Evolutionary conservation across 805 yeast species (phyloP).

Genomic region (Saccharomycopsis lassenensis): DNA sequence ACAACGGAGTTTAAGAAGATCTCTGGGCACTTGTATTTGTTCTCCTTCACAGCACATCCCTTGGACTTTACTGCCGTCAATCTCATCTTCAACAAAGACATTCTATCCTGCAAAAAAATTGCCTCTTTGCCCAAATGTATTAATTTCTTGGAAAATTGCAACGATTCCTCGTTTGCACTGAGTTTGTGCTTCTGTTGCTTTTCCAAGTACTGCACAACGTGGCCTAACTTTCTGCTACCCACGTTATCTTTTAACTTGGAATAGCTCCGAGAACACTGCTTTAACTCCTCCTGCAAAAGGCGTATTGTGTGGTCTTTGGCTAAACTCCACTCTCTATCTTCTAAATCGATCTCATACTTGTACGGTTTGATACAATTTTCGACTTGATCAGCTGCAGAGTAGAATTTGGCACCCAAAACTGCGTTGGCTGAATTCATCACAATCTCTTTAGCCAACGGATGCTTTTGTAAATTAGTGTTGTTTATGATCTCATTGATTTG

Average conservation of each 20-base stretch:
- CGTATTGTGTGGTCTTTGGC: conserved; percentile 70
- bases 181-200: conserved; percentile 20
- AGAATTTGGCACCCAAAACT: conserved; percentile 68
- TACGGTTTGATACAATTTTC: conserved; percentile 97
- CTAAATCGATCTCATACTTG: conserved; percentile 93
- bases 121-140: conserved; percentile 79
- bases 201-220: conserved; percentile 62
- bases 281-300: conserved; percentile 71
- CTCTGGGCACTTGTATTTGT: conserved; percentile 90
- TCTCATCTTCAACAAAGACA: conserved; percentile 60
- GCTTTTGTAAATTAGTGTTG: conserved; percentile 66
- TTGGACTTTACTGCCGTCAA: conserved; percentile 64
- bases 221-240: conserved; percentile 76
- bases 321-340: conserved; percentile 84
- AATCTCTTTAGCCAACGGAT: conserved; percentile 74
- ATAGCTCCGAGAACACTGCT: conserved; percentile 65
- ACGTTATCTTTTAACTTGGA: conserved; percentile 50
- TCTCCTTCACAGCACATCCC: conserved; percentile 66
- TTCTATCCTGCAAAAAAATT: conserved; percentile 62
- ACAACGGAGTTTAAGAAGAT: conserved; percentile 86
- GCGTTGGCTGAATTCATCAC: conserved; percentile 77
- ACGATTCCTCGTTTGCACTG: conserved; percentile 46
- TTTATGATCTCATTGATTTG: conserved; percentile 70
- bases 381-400: conserved; percentile 94
- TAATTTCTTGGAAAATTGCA: conserved; percentile 74